Percentiles rank a stretch among this genome's conserved stretches.
These are phyloP conservation scores for Rostrohypoxylon terebratum DNA, from an alignment of 495 filamentous ascomycete species.

Conservation along the genomic window DNA sequence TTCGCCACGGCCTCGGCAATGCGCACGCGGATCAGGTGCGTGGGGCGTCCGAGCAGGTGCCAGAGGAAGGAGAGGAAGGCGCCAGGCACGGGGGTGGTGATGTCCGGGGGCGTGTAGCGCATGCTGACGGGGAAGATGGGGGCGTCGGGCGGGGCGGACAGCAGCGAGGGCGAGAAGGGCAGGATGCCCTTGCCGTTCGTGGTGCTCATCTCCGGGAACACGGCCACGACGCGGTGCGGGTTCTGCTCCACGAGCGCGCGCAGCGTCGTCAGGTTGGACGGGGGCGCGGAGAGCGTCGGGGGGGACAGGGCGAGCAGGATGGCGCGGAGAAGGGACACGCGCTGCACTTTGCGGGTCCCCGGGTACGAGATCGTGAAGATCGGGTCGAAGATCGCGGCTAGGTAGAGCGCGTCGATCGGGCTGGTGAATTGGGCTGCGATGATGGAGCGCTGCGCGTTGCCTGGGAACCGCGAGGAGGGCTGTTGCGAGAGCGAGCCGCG, in stretches of 20 bases:
- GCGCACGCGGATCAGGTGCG: conserved; percentile 88
- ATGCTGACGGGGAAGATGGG: conserved; percentile 91
- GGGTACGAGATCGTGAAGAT: conserved; percentile 90
- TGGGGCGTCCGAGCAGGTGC: conserved; percentile 84
- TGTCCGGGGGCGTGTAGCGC: conserved; percentile 86
- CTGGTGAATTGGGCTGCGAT: conserved; percentile 93
- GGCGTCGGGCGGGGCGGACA: conserved; percentile 69
- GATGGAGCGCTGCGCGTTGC: conserved; percentile 69
- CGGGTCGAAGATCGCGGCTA: conserved; percentile 96
- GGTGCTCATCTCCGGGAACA: conserved; percentile 93
- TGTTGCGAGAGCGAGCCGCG: conserved; percentile 76
- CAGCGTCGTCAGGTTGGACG: conserved; percentile 68
- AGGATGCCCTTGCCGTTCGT: conserved; percentile 95
- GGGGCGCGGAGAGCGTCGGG: conserved; percentile 60
- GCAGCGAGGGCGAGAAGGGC: conserved; percentile 78
- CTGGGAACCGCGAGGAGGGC: conserved; percentile 75
- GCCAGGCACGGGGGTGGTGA: conserved; percentile 89
- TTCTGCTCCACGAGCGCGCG: conserved; percentile 71
- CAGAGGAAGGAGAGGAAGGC: conserved; percentile 78
- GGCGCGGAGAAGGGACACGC: conserved; percentile 78
- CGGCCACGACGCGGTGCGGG: conserved; percentile 78
- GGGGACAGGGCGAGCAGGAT: conserved; percentile 77
- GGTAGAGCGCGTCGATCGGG: conserved; percentile 91
- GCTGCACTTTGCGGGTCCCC: conserved; percentile 74
- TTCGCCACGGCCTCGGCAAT: conserved; percentile 79